A percentile compares a stretch with the other conserved stretches of the same genome.
Evolutionary conservation across 2,329 filamentous ascomycete genomes (phyloP).

Genomic region (Tolypocladium inflatum): DNA sequence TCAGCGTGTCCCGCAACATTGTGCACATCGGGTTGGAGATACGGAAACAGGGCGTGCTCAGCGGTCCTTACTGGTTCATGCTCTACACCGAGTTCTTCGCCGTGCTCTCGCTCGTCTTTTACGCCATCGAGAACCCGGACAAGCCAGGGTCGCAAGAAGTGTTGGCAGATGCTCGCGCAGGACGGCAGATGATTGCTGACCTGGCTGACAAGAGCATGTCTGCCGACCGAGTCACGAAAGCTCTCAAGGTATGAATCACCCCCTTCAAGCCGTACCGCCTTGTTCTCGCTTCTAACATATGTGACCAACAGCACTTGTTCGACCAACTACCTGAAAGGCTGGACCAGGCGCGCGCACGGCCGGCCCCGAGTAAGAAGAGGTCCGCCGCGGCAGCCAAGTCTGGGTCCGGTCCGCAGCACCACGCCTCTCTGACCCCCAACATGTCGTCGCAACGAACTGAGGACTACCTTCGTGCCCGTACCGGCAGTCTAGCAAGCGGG

Average conservation of each 20-base stretch:
- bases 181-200: slow-evolving; percentile 70
- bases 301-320: slow-evolving; percentile 56
- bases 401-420: slow-evolving; percentile 20
- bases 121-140: slow-evolving; percentile 70
- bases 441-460: slow-evolving; percentile 23
- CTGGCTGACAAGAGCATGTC: slow-evolving; percentile 79
- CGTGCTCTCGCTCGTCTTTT: slow-evolving; percentile 70
- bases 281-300: not conserved
- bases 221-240: slow-evolving; percentile 73
- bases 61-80: slow-evolving; percentile 79
- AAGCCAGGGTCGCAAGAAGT: slow-evolving; percentile 69
- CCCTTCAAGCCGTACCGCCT: slow-evolving; percentile 23
- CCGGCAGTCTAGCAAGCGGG: slow-evolving; percentile 11
- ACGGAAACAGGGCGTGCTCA: slow-evolving; percentile 63
- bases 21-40: slow-evolving; percentile 74
- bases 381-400: slow-evolving; percentile 35
- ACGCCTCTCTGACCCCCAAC: slow-evolving; percentile 18
- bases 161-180: slow-evolving; percentile 74
- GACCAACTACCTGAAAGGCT: slow-evolving; percentile 70
- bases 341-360: slow-evolving; percentile 36
- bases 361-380: slow-evolving; percentile 43
- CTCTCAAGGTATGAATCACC: slow-evolving; percentile 50
- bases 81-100: slow-evolving; percentile 79
- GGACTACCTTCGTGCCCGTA: slow-evolving; percentile 22
- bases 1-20: slow-evolving; percentile 60